Base-by-base conservation (phyloP, 306 rosid genomes). In the Alnus glutinosa region DNA sequence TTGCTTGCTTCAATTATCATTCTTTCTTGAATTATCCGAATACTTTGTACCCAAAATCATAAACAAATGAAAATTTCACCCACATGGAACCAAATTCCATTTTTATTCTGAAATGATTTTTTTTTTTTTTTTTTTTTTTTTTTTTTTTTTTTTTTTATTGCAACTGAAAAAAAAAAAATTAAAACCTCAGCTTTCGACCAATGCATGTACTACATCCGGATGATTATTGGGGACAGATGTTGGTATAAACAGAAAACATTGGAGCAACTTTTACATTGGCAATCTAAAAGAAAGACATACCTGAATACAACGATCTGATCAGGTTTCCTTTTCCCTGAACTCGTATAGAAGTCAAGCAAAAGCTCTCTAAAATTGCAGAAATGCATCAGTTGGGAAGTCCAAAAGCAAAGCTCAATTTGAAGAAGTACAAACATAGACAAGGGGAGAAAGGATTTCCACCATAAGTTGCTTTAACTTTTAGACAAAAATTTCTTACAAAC, bases 221-320 rank as follows among this genome's bases (percentile, higher is more conserved):
- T 59, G 37, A 9, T 3, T 23, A 9, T 23, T 55, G 55, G 14
- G 55, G 55, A 13, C 1, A 51, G 55, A 51, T 51, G 16, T 12
- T 7, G 18, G 10, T 12, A 23, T 11, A 15, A 62, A 32, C 69
- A 30, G 39, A 62, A 62, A 3, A 11, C 7, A 23, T 30, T 28
- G 36, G 32, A 62, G 68, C 32, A 62, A 11, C 69, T 4, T 62
- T 62, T 32, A 11, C 39, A 32, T 1, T 30, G n/a, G 18, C 48
- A 15, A 39, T 36, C 0, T 52, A 14, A 3, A 44, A 9, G 44
- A 52, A 68, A 44, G 23, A 23, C 11, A 48, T 68, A 90, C 99
- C 99, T 96, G 89, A 96, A 96, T 55, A 96, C 91, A 37, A 96
- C 90, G 10, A 96, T 90, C 76, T 96, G 94, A 2, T 93, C 94